Evolutionary conservation across 1,139 yeast genomes (phyloP).

Genomic region (Magnusiomyces starmeri): DNA sequence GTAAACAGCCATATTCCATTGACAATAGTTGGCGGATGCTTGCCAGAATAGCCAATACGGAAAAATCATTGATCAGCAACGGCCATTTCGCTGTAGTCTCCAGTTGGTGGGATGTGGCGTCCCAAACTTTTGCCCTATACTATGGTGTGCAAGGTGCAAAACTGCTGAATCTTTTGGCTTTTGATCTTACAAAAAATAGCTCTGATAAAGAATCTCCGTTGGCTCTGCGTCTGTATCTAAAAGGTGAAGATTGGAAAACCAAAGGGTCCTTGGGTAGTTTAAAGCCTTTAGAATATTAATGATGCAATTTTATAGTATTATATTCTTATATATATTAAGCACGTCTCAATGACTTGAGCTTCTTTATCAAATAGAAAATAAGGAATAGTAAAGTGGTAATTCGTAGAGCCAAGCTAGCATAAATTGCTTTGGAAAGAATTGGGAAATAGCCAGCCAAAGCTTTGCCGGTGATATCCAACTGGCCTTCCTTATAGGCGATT

Average conservation of each 20-base stretch:
- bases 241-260: slow-evolving; percentile 69
- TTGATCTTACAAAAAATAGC: slow-evolving; percentile 46
- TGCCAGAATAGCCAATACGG: slow-evolving; percentile 57
- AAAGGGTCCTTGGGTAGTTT: slow-evolving; percentile 37
- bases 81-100: slow-evolving; percentile 67
- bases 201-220: slow-evolving; percentile 55
- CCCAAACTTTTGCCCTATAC: slow-evolving; percentile 43
- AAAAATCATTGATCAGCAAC: slow-evolving; percentile 39
- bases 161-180: slow-evolving; percentile 42
- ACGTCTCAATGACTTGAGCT: no score
- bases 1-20: slow-evolving; percentile 47
- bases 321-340: no score
- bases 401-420: slow-evolving; percentile 9
- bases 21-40: slow-evolving; percentile 58
- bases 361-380: not conserved
- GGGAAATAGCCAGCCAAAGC: slow-evolving; percentile 14
- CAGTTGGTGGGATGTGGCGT: slow-evolving; percentile 91
- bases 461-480: slow-evolving; percentile 15
- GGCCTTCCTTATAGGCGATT: slow-evolving; percentile 11
- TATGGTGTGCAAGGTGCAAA: slow-evolving; percentile 71
- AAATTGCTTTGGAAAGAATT: slow-evolving; percentile 12
- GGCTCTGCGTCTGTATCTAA: slow-evolving; percentile 63
- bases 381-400: not conserved
- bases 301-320: not conserved
- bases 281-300: slow-evolving; percentile 19